These are phyloP conservation scores for Panaeolus papilionaceus DNA, from an alignment of 768 basidiomycete genomes.

Conservation along the genomic window DNA sequence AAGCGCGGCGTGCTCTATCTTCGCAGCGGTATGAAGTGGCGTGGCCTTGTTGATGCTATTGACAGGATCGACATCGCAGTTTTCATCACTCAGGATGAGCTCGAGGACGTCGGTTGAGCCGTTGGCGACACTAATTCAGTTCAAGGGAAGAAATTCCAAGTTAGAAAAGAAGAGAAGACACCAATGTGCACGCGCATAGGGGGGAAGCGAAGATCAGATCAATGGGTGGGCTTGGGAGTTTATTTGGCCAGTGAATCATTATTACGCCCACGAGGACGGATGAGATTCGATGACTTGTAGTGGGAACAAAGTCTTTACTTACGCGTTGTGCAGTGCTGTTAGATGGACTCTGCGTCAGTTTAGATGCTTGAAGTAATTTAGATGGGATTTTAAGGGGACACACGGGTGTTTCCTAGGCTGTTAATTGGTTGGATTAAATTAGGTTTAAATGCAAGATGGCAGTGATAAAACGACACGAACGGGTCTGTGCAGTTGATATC, in stretches of 20 bases:
- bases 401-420: conserved; percentile 83
- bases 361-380: conserved; percentile 22
- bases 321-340: conserved; percentile 38
- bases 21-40: conserved; percentile 78
- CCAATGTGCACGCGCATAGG: neutral
- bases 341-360: conserved; percentile 27
- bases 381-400: conserved; percentile 27
- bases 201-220: neutral
- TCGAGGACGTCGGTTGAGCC: conserved; percentile 73
- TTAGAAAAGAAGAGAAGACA: too few species aligned
- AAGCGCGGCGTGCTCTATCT: conserved; percentile 58
- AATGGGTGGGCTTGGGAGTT: neutral
- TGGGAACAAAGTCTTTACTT: conserved; percentile 17
- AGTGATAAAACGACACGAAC: conserved; percentile 48
- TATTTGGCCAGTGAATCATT: neutral
- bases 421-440: conserved; percentile 8
- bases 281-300: neutral
- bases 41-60: conserved; percentile 76
- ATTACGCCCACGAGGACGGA: neutral
- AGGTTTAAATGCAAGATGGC: conserved; percentile 3
- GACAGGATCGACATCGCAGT: conserved; percentile 81
- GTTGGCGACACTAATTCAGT: conserved; percentile 47
- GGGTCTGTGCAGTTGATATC: conserved; percentile 84
- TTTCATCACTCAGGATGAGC: conserved; percentile 73
- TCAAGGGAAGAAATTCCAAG: too few species aligned